Percentiles rank a stretch among this genome's conserved stretches.
These are phyloP conservation scores for Candida chilensis DNA, from an alignment of 805 yeast genomes.

Conservation along the genomic window DNA sequence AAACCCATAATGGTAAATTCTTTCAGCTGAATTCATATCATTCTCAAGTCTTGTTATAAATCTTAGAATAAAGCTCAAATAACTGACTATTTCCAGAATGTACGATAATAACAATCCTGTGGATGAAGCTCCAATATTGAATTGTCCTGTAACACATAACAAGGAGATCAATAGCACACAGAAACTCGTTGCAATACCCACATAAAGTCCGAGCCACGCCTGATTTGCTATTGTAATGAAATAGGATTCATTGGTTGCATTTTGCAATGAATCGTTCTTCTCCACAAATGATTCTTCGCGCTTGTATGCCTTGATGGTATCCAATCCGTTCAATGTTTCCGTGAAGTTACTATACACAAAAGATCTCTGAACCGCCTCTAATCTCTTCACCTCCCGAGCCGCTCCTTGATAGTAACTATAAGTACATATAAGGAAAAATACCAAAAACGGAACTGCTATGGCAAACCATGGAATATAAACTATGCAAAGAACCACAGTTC, in stretches of 20 bases:
- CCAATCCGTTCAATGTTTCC: conserved; percentile 60
- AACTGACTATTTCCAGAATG: conserved; percentile 43
- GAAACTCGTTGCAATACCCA: conserved; percentile 44
- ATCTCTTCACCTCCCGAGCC: conserved; percentile 66
- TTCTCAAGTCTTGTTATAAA: conserved; percentile 67
- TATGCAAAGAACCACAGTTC: conserved; percentile 57
- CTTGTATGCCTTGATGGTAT: conserved; percentile 53
- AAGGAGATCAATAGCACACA: conserved; percentile 47
- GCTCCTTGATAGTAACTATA: conserved; percentile 59
- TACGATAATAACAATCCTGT: conserved; percentile 64
- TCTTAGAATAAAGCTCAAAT: conserved; percentile 52
- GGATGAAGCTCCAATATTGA: conserved; percentile 50
- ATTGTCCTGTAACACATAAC: conserved; percentile 51
- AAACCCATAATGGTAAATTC: conserved; percentile 58
- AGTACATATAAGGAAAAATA: conserved; percentile 28
- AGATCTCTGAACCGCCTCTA: conserved; percentile 67
- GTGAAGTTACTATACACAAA: conserved; percentile 62
- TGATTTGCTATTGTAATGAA: conserved; percentile 56
- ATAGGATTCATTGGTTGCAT: conserved; percentile 62
- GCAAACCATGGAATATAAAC: conserved; percentile 73
- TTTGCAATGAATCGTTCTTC: conserved; percentile 35
- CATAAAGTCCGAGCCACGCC: conserved; percentile 61
- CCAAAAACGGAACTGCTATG: conserved; percentile 48
- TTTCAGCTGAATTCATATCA: conserved; percentile 69
- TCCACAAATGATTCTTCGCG: conserved; percentile 35